Evolutionary conservation across 495 filamentous ascomycete genomes (phyloP), one percentile per base, ranked within the genome.

Genomic region (Xylaria nigripes): DNA sequence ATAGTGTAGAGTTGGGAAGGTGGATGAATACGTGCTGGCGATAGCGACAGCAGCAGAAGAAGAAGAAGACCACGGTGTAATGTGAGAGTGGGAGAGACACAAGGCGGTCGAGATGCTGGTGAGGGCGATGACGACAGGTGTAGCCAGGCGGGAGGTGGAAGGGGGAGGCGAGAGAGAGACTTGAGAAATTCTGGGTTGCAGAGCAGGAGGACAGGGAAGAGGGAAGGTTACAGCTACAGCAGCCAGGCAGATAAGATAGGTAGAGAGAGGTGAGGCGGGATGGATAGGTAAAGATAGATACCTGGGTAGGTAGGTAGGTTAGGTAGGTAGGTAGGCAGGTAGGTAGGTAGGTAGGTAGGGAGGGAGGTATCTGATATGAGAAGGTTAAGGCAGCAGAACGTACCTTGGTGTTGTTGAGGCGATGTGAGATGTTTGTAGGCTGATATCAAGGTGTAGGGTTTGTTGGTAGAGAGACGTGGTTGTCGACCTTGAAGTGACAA

Each of bases 81-180:
- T 18, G 36, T 13, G 36, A 40, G 36, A n/a, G 25, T 12, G 25
- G 48, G 25, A 34, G 30, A 32, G 36, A 41, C 21, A 25, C 21
- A 45, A 50, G 53, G 53, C 53, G 53, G 53, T 55, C 53, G 53
- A 55, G 53, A 55, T 45, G 53, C 27, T 38, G 44, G 27, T 29
- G 29, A 29, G 55, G 49, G 50, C 48, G 55, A 52, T 51, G 55
- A 52, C 48, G 54, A 50, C 54, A 51, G 54, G 47, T 57, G 54
- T 48, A 50, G 54, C 41, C 48, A 57, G 55, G 44, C 55, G 49
- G 55, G 44, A 52, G 27, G 32, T 22, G 38, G 38, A n/a, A 40
- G 32, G 13, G 13, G 13, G 32, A 36, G 36, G 36, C 36, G 36
- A n/a, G 36, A 40, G 36, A 1, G n/a, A 40, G 27, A 29, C 9